Conservation (phyloP, 2,329 filamentous ascomycete genomes). For the Emericellopsis atlantica region DNA sequence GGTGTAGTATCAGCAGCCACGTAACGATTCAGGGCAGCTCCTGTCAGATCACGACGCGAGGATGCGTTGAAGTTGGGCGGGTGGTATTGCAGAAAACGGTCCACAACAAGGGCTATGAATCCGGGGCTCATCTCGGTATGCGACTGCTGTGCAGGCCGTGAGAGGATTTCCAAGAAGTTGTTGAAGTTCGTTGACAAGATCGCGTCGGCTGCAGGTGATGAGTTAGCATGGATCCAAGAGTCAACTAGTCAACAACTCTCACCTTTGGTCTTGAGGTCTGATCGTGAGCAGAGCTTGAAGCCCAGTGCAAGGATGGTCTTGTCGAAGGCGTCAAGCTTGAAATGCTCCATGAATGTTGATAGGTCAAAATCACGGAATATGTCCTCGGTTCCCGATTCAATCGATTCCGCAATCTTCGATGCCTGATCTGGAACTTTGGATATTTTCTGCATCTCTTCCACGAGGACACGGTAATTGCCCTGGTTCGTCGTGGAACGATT, state of each 20-base stretch:
- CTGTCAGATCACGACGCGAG: conserved; percentile 55
- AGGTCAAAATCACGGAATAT: conserved; percentile 94
- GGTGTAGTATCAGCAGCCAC: conserved; percentile 47
- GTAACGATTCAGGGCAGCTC: conserved; percentile 58
- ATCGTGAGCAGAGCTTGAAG: conserved; percentile 70
- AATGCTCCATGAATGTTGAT: conserved; percentile 91
- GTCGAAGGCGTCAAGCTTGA: conserved; percentile 78
- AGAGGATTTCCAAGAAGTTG: conserved; percentile 66
- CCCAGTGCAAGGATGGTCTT: conserved; percentile 82
- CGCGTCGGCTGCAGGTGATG: conserved; percentile 58
- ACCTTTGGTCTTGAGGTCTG: conserved; percentile 87
- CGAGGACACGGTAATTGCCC: conserved; percentile 73
- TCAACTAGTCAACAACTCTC: conserved; percentile 9
- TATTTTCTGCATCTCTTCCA: conserved; percentile 77
- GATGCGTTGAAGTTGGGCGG: conserved; percentile 75
- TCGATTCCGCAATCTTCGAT: conserved; percentile 81
- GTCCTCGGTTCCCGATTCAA: conserved; percentile 83
- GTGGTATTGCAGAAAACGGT: conserved; percentile 77
- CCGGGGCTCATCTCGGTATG: conserved; percentile 54
- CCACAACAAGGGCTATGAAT: conserved; percentile 69
- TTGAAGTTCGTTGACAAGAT: conserved; percentile 72
- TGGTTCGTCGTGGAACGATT: conserved; percentile 62
- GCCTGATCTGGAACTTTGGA: conserved; percentile 70
- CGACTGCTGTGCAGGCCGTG: conserved; percentile 47
- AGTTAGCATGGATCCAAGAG: conserved; percentile 1